Percentiles rank a stretch among this genome's conserved stretches.
These are phyloP conservation scores for Russula olivacea DNA, from an alignment of 768 basidiomycete genomes.

Conservation along the genomic window DNA sequence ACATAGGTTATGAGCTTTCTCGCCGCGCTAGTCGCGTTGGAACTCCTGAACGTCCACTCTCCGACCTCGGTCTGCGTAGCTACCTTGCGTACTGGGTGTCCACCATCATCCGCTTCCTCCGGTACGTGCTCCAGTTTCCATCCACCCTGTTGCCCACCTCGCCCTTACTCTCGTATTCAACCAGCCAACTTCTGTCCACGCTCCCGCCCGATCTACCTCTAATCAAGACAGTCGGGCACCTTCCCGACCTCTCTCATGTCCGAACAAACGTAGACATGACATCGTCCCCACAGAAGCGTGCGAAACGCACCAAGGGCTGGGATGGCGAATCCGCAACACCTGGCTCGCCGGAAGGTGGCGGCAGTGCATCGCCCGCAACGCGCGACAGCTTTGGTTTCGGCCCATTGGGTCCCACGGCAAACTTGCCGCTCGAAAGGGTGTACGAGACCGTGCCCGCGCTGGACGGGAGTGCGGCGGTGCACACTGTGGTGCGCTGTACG, in stretches of 20 bases:
- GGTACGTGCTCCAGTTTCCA: slow-evolving; percentile 37
- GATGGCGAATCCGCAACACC: slow-evolving; percentile 52
- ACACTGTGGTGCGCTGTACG: slow-evolving; percentile 62
- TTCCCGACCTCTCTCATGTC: slow-evolving; percentile 29
- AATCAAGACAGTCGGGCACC: slow-evolving; percentile 40
- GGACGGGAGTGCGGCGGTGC: slow-evolving; percentile 66
- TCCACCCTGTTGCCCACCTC: neutral
- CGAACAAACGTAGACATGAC: slow-evolving; percentile 4
- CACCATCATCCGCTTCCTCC: slow-evolving; percentile 76
- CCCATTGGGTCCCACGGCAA: slow-evolving; percentile 41
- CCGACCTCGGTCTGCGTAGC: slow-evolving; percentile 84
- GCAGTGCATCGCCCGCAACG: slow-evolving; percentile 11
- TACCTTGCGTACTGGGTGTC: slow-evolving; percentile 89
- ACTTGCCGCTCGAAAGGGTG: slow-evolving; percentile 35
- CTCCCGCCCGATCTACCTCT: slow-evolving; percentile 49
- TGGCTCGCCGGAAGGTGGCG: slow-evolving; percentile 30
- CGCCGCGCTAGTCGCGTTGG: slow-evolving; percentile 72
- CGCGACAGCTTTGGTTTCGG: slow-evolving; percentile 13
- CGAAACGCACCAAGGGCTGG: slow-evolving; percentile 50
- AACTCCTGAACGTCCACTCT: slow-evolving; percentile 92
- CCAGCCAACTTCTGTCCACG: slow-evolving; percentile 53
- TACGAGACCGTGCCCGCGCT: slow-evolving; percentile 52
- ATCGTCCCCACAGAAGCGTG: slow-evolving; percentile 10
- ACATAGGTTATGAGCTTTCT: slow-evolving; percentile 86
- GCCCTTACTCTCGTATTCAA: neutral